phyloP scores from a whole-genome alignment of 805 yeast genomes.

The Ascoidea tarda region DNA sequence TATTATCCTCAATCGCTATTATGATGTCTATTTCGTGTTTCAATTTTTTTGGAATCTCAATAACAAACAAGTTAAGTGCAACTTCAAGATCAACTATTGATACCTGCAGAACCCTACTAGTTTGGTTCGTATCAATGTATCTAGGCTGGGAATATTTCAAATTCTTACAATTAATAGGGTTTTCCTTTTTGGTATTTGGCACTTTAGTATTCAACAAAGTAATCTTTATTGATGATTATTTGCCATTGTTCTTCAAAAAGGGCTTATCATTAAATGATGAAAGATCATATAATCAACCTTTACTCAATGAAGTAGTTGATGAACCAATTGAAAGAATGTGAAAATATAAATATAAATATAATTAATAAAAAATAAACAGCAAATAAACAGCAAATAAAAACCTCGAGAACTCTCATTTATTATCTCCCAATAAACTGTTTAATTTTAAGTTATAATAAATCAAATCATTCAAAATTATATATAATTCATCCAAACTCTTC shows the following conservation, averaged over 20 bases:
- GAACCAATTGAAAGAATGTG: slow-evolving; percentile 27
- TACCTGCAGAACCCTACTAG: slow-evolving; percentile 59
- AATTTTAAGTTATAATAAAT: too few relatives aligned
- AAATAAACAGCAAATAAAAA: too few relatives aligned
- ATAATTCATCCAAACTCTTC: background rate
- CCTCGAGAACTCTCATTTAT: too few relatives aligned
- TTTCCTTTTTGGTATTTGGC: slow-evolving; percentile 49
- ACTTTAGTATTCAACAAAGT: slow-evolving; percentile 66
- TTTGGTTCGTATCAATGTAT: slow-evolving; percentile 56
- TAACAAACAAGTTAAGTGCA: slow-evolving; percentile 54
- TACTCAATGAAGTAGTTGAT: slow-evolving; percentile 22
- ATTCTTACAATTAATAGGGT: slow-evolving; percentile 50
- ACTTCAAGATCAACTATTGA: slow-evolving; percentile 72
- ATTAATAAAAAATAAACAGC: too few relatives aligned
- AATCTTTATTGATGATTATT: slow-evolving; percentile 32
- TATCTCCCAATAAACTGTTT: too few relatives aligned
- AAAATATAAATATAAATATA: background rate
- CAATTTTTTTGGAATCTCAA: slow-evolving; percentile 59
- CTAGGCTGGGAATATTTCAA: slow-evolving; percentile 69
- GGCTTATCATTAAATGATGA: slow-evolving; percentile 13
- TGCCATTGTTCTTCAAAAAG: slow-evolving; percentile 32
- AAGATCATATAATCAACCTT: background rate
- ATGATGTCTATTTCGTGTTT: slow-evolving; percentile 63
- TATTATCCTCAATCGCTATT: slow-evolving; percentile 41
- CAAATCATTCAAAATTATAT: background rate